These are phyloP conservation scores for Apiotrichum gracile DNA, from an alignment of 1,284 basidiomycete genomes.

Conservation along the genomic window DNA sequence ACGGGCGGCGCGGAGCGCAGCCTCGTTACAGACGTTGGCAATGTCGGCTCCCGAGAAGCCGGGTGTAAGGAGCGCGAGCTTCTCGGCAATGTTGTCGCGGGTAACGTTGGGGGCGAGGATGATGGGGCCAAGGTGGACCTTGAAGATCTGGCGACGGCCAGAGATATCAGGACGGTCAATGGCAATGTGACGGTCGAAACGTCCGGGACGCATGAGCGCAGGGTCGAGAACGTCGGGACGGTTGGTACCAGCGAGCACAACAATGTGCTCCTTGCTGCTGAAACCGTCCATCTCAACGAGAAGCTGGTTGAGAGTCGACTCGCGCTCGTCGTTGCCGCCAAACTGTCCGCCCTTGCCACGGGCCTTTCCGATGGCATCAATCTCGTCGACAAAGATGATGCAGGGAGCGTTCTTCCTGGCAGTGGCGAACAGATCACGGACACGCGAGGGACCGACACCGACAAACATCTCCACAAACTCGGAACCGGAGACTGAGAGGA, in stretches of 20 bases:
- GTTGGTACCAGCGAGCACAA: conserved; percentile 95
- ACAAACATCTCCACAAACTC: conserved; percentile 99
- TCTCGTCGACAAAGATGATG: conserved; percentile 97
- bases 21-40: conserved; percentile 98
- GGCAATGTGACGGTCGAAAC: conserved; percentile 94
- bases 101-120: conserved; percentile 60
- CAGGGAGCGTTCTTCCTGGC: conserved; percentile 97
- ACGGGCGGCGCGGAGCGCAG: conserved; percentile 89
- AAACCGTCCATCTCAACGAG: conserved; percentile 99
- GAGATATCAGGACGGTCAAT: conserved; percentile 93
- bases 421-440: conserved; percentile 92
- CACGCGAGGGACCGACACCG: conserved; percentile 94
- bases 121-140: conserved; percentile 85
- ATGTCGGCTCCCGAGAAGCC: conserved; percentile 99
- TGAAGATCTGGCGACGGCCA: conserved; percentile 89
- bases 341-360: conserved; percentile 81
- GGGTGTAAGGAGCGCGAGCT: conserved; percentile 90
- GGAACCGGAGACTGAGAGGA: conserved; percentile 96
- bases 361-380: conserved; percentile 96
- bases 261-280: conserved; percentile 89
- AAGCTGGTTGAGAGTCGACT: conserved; percentile 95
- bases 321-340: conserved; percentile 96
- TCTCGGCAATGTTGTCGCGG: conserved; percentile 68
- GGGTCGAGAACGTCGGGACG: conserved; percentile 91
- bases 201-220: conserved; percentile 91